These are phyloP conservation scores for Rhododendron simsii DNA, from an alignment of 148 eudicot species.

Conservation along the genomic window DNA sequence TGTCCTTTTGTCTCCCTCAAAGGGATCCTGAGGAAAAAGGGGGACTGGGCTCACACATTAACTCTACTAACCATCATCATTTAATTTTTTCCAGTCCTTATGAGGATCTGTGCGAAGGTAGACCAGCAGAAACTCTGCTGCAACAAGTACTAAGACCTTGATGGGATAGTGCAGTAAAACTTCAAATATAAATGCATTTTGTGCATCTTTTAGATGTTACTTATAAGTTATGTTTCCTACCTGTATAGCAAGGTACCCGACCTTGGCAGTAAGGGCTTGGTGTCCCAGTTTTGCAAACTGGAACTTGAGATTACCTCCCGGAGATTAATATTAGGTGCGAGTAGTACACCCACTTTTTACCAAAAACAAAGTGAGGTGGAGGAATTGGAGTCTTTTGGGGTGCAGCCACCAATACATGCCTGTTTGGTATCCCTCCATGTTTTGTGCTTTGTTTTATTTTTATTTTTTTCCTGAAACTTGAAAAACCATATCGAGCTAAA, in stretches of 20 bases:
- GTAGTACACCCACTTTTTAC: background rate
- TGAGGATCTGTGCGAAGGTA: background rate
- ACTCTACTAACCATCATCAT: background rate
- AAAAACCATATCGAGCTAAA: background rate
- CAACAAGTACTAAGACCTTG: background rate
- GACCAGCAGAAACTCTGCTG: background rate
- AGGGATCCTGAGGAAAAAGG: background rate
- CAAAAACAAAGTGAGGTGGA: background rate
- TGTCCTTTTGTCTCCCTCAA: background rate
- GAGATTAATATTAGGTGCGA: background rate
- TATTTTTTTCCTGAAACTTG: background rate
- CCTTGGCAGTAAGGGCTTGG: background rate
- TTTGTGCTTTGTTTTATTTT: background rate
- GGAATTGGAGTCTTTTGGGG: background rate
- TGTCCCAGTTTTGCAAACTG: background rate
- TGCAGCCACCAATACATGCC: background rate
- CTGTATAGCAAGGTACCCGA: background rate
- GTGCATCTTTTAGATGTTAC: background rate
- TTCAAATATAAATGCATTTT: background rate
- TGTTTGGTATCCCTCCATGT: background rate
- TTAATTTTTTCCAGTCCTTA: background rate
- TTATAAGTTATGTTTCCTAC: background rate
- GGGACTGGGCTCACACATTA: background rate
- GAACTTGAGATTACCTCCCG: background rate
- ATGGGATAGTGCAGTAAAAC: background rate